These are phyloP conservation scores for Globisporangium nodosum DNA, from an alignment of 352 stramenopile species.

Conservation along the genomic window DNA sequence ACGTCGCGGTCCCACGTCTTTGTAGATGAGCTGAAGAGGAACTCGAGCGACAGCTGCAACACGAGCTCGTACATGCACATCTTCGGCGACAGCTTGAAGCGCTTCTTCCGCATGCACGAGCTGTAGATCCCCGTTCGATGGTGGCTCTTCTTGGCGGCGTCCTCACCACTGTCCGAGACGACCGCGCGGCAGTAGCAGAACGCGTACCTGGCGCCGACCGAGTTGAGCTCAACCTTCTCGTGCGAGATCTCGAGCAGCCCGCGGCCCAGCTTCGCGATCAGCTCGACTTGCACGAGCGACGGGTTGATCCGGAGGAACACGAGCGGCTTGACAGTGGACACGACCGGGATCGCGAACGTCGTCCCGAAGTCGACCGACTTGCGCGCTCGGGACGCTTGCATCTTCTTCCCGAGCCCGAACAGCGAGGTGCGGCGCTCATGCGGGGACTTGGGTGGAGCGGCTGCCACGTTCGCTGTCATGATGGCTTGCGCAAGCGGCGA, in stretches of 20 bases:
- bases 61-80: slow-evolving; percentile 34
- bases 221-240: slow-evolving; percentile 8
- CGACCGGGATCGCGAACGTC: slow-evolving; percentile 20
- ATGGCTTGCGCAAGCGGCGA: slow-evolving; percentile 9
- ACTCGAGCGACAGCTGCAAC: slow-evolving; percentile 30
- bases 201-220: slow-evolving; percentile 8
- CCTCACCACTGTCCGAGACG: not conserved
- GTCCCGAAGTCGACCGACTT: slow-evolving; percentile 24
- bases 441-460: not conserved
- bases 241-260: slow-evolving; percentile 8
- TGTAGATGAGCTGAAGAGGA: slow-evolving; percentile 26
- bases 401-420: slow-evolving; percentile 25
- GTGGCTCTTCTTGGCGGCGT: not conserved
- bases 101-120: slow-evolving; percentile 14
- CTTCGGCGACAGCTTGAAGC: slow-evolving; percentile 13
- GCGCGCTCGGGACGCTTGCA: slow-evolving; percentile 9
- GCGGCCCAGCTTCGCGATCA: slow-evolving; percentile 4
- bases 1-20: slow-evolving; percentile 47
- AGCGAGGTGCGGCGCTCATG: slow-evolving; percentile 24
- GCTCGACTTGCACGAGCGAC: slow-evolving; percentile 9
- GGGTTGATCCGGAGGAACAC: slow-evolving; percentile 16
- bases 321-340: slow-evolving; percentile 8
- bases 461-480: slow-evolving; percentile 1
- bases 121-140: slow-evolving; percentile 6
- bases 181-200: slow-evolving; percentile 11